These are phyloP conservation scores for Colletotrichum godetiae DNA, from an alignment of 2,329 filamentous ascomycete species.

Conservation along the genomic window DNA sequence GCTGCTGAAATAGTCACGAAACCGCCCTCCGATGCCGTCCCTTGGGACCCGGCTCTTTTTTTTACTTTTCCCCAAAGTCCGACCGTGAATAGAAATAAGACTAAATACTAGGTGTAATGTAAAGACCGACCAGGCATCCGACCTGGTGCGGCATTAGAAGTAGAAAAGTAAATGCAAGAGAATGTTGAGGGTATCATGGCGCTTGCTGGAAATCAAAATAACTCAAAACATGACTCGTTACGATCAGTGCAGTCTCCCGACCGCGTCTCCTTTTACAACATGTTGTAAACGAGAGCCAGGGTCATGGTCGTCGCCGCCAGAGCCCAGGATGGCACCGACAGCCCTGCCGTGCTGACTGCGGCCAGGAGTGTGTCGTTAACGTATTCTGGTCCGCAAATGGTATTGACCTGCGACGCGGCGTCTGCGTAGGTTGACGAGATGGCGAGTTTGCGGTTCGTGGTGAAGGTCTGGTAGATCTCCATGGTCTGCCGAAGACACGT, in stretches of 20 bases:
- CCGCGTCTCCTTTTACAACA: not conserved
- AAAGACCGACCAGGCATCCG: constrained; percentile 4
- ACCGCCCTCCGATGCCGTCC: constrained; percentile 10
- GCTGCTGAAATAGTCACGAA: not conserved
- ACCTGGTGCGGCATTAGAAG: not conserved
- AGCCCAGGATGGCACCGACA: constrained; percentile 32
- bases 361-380: constrained; percentile 66
- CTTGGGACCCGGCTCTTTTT: not conserved
- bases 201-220: constrained; percentile 36
- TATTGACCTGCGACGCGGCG: constrained; percentile 80
- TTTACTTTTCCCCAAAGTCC: not conserved
- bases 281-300: constrained; percentile 6
- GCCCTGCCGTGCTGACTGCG: constrained; percentile 39
- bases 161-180: constrained; percentile 18
- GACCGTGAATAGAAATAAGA: constrained; percentile 1
- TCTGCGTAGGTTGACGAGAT: constrained; percentile 76
- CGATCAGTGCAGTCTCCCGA: not conserved
- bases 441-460: constrained; percentile 72
- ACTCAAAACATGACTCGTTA: constrained; percentile 36
- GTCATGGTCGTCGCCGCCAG: constrained; percentile 11
- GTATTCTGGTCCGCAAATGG: constrained; percentile 68
- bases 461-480: constrained; percentile 79
- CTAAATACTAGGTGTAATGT: constrained; percentile 1
- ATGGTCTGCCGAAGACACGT: constrained; percentile 84
- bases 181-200: constrained; percentile 35